Percentiles rank a stretch among this genome's conserved stretches.
Conservation (phyloP, 805 yeast species). For the Saccharomycopsis olivae region DNA sequence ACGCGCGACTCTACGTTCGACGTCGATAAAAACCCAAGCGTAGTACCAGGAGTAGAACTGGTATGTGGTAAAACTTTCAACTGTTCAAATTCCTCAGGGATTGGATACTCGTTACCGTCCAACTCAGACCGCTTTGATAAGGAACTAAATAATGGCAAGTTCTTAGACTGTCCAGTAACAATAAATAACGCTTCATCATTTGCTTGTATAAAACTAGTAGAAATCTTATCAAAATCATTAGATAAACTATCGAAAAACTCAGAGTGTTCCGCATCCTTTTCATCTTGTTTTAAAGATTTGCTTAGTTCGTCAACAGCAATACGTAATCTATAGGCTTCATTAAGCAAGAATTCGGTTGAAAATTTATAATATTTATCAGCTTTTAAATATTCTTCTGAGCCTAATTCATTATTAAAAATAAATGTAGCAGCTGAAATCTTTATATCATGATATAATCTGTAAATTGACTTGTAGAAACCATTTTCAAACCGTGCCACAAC, state of each 20-base stretch:
- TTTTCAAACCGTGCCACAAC: slow-evolving; percentile 32
- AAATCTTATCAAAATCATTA: slow-evolving; percentile 51
- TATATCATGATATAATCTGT: slow-evolving; percentile 56
- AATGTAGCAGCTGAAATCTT: slow-evolving; percentile 42
- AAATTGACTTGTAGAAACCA: slow-evolving; percentile 36
- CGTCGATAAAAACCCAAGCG: slow-evolving; percentile 37
- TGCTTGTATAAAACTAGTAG: slow-evolving; percentile 37
- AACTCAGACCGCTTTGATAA: slow-evolving; percentile 55
- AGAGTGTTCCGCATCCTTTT: slow-evolving; percentile 10
- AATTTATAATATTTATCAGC: slow-evolving; percentile 56
- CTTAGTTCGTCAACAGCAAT: slow-evolving; percentile 20
- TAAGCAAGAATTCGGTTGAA: slow-evolving; percentile 48
- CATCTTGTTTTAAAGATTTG: slow-evolving; percentile 7
- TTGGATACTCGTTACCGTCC: slow-evolving; percentile 61
- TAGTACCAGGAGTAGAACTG: slow-evolving; percentile 27
- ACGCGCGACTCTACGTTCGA: slow-evolving; percentile 26
- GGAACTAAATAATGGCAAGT: slow-evolving; percentile 73
- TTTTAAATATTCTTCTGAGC: slow-evolving; percentile 36
- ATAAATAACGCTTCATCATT: slow-evolving; percentile 59
- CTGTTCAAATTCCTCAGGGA: slow-evolving; percentile 58
- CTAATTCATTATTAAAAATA: slow-evolving; percentile 38
- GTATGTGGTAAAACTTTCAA: slow-evolving; percentile 55
- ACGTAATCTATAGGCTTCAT: slow-evolving; percentile 45
- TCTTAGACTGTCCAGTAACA: slow-evolving; percentile 39
- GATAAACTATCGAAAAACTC: slow-evolving; percentile 33